Evolutionary conservation across 352 stramenopile genomes (phyloP), one percentile per base, ranked within the genome.

Genomic region (Plasmopara muralis): DNA sequence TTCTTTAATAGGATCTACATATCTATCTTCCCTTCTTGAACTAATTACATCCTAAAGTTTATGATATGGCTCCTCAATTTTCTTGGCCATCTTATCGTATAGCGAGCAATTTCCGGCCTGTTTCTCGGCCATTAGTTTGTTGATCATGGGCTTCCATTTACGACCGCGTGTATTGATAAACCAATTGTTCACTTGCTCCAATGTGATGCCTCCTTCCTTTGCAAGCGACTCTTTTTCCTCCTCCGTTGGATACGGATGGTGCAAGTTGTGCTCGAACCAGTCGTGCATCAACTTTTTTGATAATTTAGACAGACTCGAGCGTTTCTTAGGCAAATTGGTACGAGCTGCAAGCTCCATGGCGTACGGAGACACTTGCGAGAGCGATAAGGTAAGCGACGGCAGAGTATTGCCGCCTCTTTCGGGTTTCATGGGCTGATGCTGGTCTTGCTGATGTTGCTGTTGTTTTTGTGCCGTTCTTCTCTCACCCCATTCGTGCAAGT

Each of bases 131-230:
- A 89, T 81, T 37, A 93, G 66, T 25, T 70, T 56, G 50, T 74
- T 77, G 13, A 93, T 64, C 79, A 89, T 87, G 13, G 83, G 83
- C 59, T 89, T 89, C 83, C 83, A 93, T 72, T 90, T 89, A 50
- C 83, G 73, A 4, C 78, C 80, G 55, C 83, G 75, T 39, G 80
- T 91, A 57, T 93, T 90, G 56, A 93, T 90, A 51, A 93, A 93
- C 83, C 83, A 93, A 53, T 93, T 93, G 73, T 90, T 93, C 37
- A 93, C 83, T 58, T 93, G 83, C 50, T 93, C 80, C 53, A 93
- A 58, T 18, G 83, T 87, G 61, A 93, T 89, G 47, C 77, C 79
- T 53, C 79, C 79, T 48, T 84, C 46, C 6, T 46, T 43, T n/a
- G 68, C 71, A 6, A 93, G 68, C 60, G 63, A 72, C 16, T 82